These are phyloP conservation scores for Russula vinacea DNA, from an alignment of 768 basidiomycete species.

Conservation along the genomic window DNA sequence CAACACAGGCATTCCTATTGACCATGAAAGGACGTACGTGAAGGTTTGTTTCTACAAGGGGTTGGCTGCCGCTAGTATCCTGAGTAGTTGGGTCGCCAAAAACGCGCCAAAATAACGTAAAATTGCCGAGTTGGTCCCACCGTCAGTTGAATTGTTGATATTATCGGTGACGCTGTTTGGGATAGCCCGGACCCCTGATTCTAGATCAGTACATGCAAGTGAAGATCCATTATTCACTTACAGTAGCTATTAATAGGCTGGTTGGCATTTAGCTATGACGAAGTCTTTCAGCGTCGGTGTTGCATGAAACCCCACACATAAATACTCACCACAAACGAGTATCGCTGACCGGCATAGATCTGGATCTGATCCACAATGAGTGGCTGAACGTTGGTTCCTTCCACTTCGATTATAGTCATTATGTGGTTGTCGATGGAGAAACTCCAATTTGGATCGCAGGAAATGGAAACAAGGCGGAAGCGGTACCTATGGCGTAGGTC, in stretches of 20 bases:
- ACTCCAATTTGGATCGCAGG: conserved; percentile 44
- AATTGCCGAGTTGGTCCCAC: no score
- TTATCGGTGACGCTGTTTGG: background rate
- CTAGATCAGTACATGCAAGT: background rate
- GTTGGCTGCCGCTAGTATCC: no score
- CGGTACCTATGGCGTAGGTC: background rate
- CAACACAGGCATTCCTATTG: no score
- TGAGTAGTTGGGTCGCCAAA: no score
- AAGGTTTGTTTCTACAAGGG: no score
- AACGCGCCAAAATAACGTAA: no score
- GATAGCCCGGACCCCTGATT: background rate
- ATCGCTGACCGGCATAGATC: conserved; percentile 40
- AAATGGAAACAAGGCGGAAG: conserved; percentile 39
- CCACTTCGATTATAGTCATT: conserved; percentile 37
- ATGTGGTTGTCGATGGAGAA: conserved; percentile 40
- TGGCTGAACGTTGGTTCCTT: conserved; percentile 41
- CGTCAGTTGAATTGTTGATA: no score
- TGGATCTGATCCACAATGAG: conserved; percentile 41
- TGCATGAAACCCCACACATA: no score
- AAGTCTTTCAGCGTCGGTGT: background rate
- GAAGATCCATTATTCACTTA: background rate
- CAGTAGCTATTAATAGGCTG: background rate
- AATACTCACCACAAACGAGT: background rate
- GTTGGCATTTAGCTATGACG: background rate
- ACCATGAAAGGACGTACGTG: no score